These are phyloP conservation scores for Pyricularia grisea DNA, from an alignment of 2,329 filamentous ascomycete genomes.

Conservation along the genomic window DNA sequence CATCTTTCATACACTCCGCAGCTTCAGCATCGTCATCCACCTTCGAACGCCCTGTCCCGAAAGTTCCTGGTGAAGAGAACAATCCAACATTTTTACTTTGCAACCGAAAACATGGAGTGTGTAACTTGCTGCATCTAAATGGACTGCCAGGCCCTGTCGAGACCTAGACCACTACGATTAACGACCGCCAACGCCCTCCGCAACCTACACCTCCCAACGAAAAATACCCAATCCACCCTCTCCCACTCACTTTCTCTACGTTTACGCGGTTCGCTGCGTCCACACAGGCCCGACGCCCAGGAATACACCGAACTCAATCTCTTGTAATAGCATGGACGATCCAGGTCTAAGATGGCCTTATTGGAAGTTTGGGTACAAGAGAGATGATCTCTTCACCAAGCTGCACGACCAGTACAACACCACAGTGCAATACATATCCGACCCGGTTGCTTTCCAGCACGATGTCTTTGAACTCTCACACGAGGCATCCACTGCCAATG, in stretches of 20 bases:
- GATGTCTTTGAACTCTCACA: conserved; percentile 50
- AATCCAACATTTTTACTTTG: not conserved
- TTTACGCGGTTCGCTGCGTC: not conserved
- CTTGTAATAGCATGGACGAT: conserved; percentile 38
- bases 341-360: conserved; percentile 43
- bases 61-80: not conserved
- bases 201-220: not conserved
- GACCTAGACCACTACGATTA: not conserved
- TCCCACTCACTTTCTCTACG: not conserved
- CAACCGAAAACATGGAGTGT: not conserved
- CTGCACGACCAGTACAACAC: conserved; percentile 54
- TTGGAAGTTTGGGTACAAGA: conserved; percentile 56
- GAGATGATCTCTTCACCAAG: conserved; percentile 45
- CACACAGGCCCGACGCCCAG: not conserved
- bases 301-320: not conserved
- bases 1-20: not conserved
- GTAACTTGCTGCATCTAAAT: not conserved
- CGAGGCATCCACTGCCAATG: conserved; percentile 36
- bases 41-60: not conserved
- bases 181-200: not conserved
- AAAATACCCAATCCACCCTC: not conserved
- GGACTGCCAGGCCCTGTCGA: not conserved
- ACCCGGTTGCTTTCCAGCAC: conserved; percentile 51
- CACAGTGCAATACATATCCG: conserved; percentile 43
- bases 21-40: not conserved